Base-by-base conservation (phyloP, 1,139 yeast genomes). In the Hemisphaericaspora subhashii region DNA sequence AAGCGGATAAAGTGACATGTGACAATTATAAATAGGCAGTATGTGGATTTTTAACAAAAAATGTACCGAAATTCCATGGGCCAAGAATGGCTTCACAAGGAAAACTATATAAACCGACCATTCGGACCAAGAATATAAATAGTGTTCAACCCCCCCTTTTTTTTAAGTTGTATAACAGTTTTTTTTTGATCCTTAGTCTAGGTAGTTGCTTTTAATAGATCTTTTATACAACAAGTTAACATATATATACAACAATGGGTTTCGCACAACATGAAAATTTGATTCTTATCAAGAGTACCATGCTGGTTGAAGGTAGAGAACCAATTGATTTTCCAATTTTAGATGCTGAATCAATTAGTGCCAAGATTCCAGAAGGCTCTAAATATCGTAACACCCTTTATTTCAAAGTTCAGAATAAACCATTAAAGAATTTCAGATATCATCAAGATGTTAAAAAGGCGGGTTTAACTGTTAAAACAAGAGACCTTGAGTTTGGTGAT, bases 331-430 rank as follows among this genome's bases (percentile, higher is more conserved):
- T 68, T 29, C 62, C 43, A 17, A 68, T 68, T 15, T 48, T 47
- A 16, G 71, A 61, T 11, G 60, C 51, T 5, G 68, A 66, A 11
- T 45, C 53, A 12, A 53, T 68, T 26, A 49, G 54, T 8, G 50
- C 69, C 48, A 46, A 52, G 39, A 61, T 71, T 40, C 75, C 76
- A 9, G 77, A 70, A 51, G 63, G 59, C 34, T 56, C 71, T 26
- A 65, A 61, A 43, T 70, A 67, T 46, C 41, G 43, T 37, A 60
- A 61, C 44, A 62, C 69, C 16, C 52, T 69, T 37, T 57, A 60
- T 41, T 71, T 71, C 53, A 52, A 51, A 40, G 74, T 65, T 20
- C 55, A 57, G 45, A 57, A 57, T 43, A 57, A 54, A 35, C 51
- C 58, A 37, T 55, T 70, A 48, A 58, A 58, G 40, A 50, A 66